Conservation (phyloP, 2,329 filamentous ascomycete species). For the Scytalidium sp. region DNA sequence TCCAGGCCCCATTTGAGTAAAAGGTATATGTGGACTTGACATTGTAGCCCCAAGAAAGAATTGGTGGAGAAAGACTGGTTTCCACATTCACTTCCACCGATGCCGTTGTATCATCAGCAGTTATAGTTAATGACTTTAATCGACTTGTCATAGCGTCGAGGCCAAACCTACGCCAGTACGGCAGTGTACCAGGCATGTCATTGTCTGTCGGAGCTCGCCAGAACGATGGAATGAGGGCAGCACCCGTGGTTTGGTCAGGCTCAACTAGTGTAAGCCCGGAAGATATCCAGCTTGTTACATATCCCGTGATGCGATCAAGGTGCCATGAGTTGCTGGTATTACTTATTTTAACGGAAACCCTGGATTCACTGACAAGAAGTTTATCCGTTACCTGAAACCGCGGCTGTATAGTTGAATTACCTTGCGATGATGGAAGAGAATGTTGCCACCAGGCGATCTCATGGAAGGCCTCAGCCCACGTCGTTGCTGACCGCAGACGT, state of each 20-base stretch:
- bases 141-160: conserved; percentile 44
- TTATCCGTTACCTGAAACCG: conserved; percentile 6
- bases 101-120: conserved; percentile 21
- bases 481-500: conserved; percentile 35
- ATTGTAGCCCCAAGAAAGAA: conserved; percentile 58
- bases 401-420: conserved; percentile 18
- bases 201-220: conserved; percentile 67
- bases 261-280: conserved; percentile 32
- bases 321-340: conserved; percentile 34
- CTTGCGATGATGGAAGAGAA: conserved; percentile 30
- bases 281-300: conserved; percentile 39
- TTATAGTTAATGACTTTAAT: conserved; percentile 37
- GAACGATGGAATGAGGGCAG: conserved; percentile 45
- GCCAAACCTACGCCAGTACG: conserved; percentile 55
- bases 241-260: conserved; percentile 30
- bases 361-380: conserved; percentile 10
- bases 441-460: conserved; percentile 54
- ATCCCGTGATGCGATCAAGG: conserved; percentile 44
- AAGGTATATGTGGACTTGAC: conserved; percentile 51
- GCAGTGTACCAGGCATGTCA: conserved; percentile 50
- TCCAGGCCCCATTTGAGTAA: conserved; percentile 38
- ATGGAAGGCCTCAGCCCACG: conserved; percentile 51
- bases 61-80: conserved; percentile 53
- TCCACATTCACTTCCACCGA: conserved; percentile 37
- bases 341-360: conserved; percentile 24